Evolutionary conservation across 2,329 filamentous ascomycete genomes (phyloP).

Genomic region (Alternaria angustiovoidea): DNA sequence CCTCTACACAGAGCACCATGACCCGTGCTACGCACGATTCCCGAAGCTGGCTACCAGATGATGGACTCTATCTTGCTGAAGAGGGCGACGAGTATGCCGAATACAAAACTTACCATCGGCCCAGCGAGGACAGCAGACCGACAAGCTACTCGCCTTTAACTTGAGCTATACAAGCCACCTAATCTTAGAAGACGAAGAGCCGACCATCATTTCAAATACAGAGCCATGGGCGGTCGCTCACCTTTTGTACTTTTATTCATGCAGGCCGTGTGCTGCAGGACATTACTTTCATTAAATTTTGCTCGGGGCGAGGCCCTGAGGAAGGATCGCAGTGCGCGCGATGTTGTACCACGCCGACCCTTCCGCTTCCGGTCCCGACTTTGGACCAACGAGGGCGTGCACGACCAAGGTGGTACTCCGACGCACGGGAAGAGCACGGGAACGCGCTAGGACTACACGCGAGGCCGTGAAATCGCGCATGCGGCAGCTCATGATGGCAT

Average conservation of each 20-base stretch:
- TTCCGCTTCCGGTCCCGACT: constrained; percentile 21
- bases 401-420: not conserved
- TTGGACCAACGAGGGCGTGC: constrained; percentile 22
- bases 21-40: constrained; percentile 28
- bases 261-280: not conserved
- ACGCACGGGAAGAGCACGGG: constrained; percentile 9
- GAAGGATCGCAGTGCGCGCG: constrained; percentile 1
- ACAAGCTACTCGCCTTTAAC: constrained; percentile 35
- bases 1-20: constrained; percentile 22
- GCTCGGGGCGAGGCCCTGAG: constrained; percentile 9
- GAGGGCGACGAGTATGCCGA: constrained; percentile 28
- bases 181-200: not conserved
- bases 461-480: not conserved
- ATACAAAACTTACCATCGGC: constrained; percentile 25
- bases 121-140: constrained; percentile 23
- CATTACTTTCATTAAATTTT: not conserved
- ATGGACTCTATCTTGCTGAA: constrained; percentile 33
- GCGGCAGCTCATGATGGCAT: constrained; percentile 1
- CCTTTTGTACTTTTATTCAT: not conserved
- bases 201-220: not conserved
- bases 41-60: constrained; percentile 35
- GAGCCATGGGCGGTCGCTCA: not conserved
- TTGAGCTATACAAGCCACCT: constrained; percentile 1
- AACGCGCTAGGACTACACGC: not conserved
- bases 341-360: not conserved